Evolutionary conservation across 2,329 filamentous ascomycete genomes (phyloP).

Genomic region (Apiospora aurea): DNA sequence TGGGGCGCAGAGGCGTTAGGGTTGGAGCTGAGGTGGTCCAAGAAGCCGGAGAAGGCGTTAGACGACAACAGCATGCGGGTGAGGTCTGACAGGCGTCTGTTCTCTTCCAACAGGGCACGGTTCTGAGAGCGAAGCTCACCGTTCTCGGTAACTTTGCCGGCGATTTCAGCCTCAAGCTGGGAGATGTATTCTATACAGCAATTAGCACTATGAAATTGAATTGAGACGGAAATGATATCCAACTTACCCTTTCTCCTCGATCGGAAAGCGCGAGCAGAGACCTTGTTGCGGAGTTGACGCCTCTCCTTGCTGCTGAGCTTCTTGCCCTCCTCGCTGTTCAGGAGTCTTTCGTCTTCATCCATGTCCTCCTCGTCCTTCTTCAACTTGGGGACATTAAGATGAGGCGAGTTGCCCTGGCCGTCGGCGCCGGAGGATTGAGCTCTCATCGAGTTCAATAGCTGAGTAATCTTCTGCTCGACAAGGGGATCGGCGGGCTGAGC

Average conservation of each 20-base stretch:
- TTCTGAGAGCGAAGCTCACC: slow-evolving; percentile 84
- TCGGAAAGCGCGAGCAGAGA: slow-evolving; percentile 95
- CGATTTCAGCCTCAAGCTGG: slow-evolving; percentile 90
- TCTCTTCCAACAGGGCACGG: slow-evolving; percentile 82
- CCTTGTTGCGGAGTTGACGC: slow-evolving; percentile 97
- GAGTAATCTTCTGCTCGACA: slow-evolving; percentile 92
- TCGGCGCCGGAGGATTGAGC: slow-evolving; percentile 68
- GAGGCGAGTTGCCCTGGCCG: slow-evolving; percentile 55
- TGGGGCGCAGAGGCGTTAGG: slow-evolving; percentile 49
- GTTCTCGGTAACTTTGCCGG: slow-evolving; percentile 82
- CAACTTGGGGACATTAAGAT: slow-evolving; percentile 73
- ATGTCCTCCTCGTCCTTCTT: slow-evolving; percentile 98
- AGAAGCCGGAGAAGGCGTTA: slow-evolving; percentile 81
- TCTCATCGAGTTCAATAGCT: slow-evolving; percentile 91
- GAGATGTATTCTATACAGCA: slow-evolving; percentile 84
- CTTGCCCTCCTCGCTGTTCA: slow-evolving; percentile 98
- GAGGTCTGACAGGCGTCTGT: slow-evolving; percentile 78
- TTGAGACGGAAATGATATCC: neutral
- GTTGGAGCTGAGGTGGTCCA: slow-evolving; percentile 73
- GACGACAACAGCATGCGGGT: slow-evolving; percentile 84
- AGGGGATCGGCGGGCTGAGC: slow-evolving; percentile 68
- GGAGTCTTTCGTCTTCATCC: slow-evolving; percentile 93
- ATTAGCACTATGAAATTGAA: slow-evolving; percentile 55
- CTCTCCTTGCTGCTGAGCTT: slow-evolving; percentile 98
- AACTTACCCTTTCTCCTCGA: slow-evolving; percentile 89